phyloP scores from a whole-genome alignment of 305 asterid species.

The Fraxinus ornus region DNA sequence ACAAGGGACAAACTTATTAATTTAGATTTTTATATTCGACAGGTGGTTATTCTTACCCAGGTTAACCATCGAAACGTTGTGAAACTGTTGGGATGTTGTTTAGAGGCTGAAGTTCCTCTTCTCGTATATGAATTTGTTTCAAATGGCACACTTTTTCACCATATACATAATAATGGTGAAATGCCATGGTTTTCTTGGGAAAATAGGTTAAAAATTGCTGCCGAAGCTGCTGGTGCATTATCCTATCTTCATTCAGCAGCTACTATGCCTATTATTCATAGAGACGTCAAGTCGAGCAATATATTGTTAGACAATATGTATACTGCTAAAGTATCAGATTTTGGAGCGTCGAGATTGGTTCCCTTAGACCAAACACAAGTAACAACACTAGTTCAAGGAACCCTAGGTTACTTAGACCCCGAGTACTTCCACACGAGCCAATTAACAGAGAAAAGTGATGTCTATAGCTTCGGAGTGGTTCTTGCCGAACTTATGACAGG shows the following conservation, averaged over 20 bases:
- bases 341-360: slow-evolving; percentile 55
- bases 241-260: slow-evolving; percentile 53
- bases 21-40: not conserved
- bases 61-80: slow-evolving; percentile 53
- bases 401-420: slow-evolving; percentile 58
- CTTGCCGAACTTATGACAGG: slow-evolving; percentile 55
- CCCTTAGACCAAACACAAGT: slow-evolving; percentile 51
- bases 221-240: slow-evolving; percentile 45
- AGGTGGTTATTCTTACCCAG: slow-evolving; percentile 48
- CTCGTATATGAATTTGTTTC: slow-evolving; percentile 47
- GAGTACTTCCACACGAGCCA: slow-evolving; percentile 53
- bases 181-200: slow-evolving; percentile 52
- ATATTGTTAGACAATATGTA: slow-evolving; percentile 41
- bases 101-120: slow-evolving; percentile 49
- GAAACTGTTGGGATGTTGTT: slow-evolving; percentile 47
- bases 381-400: slow-evolving; percentile 52
- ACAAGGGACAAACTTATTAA: not conserved
- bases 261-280: slow-evolving; percentile 39
- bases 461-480: slow-evolving; percentile 61
- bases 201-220: slow-evolving; percentile 40
- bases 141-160: slow-evolving; percentile 38
- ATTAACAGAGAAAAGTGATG: slow-evolving; percentile 57
- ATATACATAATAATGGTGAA: slow-evolving; percentile 33
- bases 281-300: slow-evolving; percentile 54
- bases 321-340: slow-evolving; percentile 52